phyloP scores from a whole-genome alignment of 2,329 filamentous ascomycete genomes.

The Fonsecaea pugnacius region DNA sequence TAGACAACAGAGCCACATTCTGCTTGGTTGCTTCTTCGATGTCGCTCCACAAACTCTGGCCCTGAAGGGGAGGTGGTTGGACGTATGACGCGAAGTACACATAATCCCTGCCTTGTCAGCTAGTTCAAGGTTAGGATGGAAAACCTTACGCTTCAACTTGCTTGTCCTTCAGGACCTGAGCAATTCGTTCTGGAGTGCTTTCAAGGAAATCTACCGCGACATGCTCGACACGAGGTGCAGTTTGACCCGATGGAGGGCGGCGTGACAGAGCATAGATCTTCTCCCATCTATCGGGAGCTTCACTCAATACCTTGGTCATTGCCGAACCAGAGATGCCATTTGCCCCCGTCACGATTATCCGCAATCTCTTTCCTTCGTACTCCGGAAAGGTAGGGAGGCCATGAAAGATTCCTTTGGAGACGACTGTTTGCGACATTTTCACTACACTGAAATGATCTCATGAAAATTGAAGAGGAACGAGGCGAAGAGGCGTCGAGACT shows the following conservation, averaged over 20 bases:
- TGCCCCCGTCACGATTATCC: slow-evolving; percentile 58
- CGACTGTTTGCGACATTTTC: slow-evolving; percentile 22
- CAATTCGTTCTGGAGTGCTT: slow-evolving; percentile 37
- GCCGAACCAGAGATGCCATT: slow-evolving; percentile 60
- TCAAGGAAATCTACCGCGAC: slow-evolving; percentile 45
- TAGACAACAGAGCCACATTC: slow-evolving; percentile 35
- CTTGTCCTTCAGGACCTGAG: slow-evolving; percentile 32
- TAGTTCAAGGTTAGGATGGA: slow-evolving; percentile 2
- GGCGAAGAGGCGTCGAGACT: neutral
- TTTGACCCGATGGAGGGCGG: slow-evolving; percentile 49
- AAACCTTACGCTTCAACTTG: slow-evolving; percentile 35
- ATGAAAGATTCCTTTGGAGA: slow-evolving; percentile 52
- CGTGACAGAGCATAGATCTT: slow-evolving; percentile 58
- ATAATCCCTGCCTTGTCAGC: slow-evolving; percentile 43
- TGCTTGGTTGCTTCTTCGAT: slow-evolving; percentile 17
- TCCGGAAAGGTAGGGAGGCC: slow-evolving; percentile 51
- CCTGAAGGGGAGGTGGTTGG: slow-evolving; percentile 41
- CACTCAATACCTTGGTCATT: slow-evolving; percentile 55
- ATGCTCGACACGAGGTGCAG: slow-evolving; percentile 46
- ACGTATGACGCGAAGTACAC: slow-evolving; percentile 61
- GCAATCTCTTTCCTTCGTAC: slow-evolving; percentile 48
- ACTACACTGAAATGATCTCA: neutral
- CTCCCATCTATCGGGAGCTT: slow-evolving; percentile 52
- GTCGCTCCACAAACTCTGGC: slow-evolving; percentile 16
- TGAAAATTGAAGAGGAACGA: neutral